phyloP scores from a whole-genome alignment of 2,329 filamentous ascomycete species.

The Neofusicoccum umdonicola region DNA sequence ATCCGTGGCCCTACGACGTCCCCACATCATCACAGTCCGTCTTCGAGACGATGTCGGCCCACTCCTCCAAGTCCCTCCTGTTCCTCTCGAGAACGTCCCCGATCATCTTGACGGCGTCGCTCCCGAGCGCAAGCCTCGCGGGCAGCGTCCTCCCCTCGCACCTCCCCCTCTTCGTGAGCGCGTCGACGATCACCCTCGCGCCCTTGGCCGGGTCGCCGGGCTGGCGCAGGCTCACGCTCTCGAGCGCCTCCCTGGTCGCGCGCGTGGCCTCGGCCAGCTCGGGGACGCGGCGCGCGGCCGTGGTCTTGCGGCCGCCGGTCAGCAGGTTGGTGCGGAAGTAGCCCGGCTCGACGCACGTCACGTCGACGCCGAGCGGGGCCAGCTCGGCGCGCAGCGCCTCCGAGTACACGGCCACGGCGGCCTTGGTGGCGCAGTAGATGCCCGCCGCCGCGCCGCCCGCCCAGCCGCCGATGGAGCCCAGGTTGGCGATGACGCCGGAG shows the following conservation, averaged over 20 bases:
- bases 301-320: neutral
- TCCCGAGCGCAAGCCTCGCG: neutral
- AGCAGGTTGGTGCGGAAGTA: constrained; percentile 27
- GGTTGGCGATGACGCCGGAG: constrained; percentile 89
- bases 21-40: neutral
- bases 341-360: constrained; percentile 87
- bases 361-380: constrained; percentile 63
- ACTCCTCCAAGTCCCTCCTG: neutral
- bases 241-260: neutral
- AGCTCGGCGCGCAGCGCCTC: constrained; percentile 80
- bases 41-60: neutral
- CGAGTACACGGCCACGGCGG: constrained; percentile 80
- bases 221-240: constrained; percentile 34
- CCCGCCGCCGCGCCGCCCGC: constrained; percentile 80
- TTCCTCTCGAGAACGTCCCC: neutral
- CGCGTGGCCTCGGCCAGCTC: constrained; percentile 18
- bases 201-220: constrained; percentile 57
- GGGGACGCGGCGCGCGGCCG: constrained; percentile 31
- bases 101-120: neutral
- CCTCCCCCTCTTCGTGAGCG: constrained; percentile 52
- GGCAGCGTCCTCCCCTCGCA: constrained; percentile 25
- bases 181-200: constrained; percentile 52
- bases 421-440: constrained; percentile 93
- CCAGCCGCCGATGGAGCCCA: constrained; percentile 84
- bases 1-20: too few relatives aligned